These are phyloP conservation scores for Botryotinia globosa DNA, from an alignment of 2,329 filamentous ascomycete species.

Conservation along the genomic window DNA sequence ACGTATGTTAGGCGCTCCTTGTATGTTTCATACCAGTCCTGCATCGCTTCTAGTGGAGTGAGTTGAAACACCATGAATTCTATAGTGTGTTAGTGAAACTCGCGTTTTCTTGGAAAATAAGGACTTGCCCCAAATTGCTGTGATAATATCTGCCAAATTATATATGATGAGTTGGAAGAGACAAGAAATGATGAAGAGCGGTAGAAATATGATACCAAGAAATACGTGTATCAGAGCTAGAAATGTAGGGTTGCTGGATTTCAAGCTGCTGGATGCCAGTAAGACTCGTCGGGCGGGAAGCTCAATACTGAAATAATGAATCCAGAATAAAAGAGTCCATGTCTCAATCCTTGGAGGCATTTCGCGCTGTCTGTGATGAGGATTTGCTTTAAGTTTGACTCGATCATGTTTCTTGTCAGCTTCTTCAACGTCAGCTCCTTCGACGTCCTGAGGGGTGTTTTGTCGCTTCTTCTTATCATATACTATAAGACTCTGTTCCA, in stretches of 20 bases:
- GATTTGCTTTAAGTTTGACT: background rate
- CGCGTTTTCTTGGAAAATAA: background rate
- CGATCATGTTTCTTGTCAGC: background rate
- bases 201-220: background rate
- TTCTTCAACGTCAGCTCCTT: background rate
- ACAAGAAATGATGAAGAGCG: background rate
- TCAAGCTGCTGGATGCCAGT: background rate
- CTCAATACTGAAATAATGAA: background rate
- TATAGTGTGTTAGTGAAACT: background rate
- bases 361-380: rapidly evolving
- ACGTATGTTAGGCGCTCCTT: background rate
- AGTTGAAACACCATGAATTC: background rate
- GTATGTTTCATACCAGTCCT: background rate
- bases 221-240: background rate
- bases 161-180: background rate
- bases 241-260: background rate
- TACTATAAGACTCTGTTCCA: background rate
- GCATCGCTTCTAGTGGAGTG: background rate
- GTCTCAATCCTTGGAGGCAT: background rate
- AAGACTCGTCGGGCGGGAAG: background rate
- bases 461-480: background rate
- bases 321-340: background rate
- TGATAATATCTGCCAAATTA: background rate
- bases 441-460: background rate
- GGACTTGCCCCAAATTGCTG: background rate